Evolutionary conservation across 768 basidiomycete genomes (phyloP), one percentile per base, ranked within the genome.

Genomic region (Boletus reticuloceps): DNA sequence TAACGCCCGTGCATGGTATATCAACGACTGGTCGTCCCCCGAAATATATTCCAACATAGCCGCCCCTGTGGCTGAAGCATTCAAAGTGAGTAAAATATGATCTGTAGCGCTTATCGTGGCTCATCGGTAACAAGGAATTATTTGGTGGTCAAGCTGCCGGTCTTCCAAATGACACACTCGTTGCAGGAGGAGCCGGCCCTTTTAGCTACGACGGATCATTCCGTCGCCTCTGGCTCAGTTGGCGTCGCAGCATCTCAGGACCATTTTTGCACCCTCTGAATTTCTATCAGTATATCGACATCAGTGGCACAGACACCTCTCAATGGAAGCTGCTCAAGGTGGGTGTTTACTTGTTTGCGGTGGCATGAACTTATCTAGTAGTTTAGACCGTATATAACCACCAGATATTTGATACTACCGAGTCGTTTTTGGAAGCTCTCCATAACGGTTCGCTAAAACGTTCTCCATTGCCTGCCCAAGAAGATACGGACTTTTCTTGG

Each of bases 161-260:
- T 0, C 65, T 72, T 1, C 67, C 70, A 11, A 81, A 78, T 48
- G 80, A 82, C 54, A 82, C 82, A 0, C 73, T 87, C 11, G 60
- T 77, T 3, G 75, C 74, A 2, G 79, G 73, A 3, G 74, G 71
- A 2, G 68, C 65, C 37, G 83, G 77, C 0, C 84, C 84, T 2
- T 77, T 81, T 64, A 79, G 80, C 48, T 85, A 79, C 59, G 84
- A 86, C 59, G 85, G 85, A 8, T 70, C 74, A 14, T 85, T 83
- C 74, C 75, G 84, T 46, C 74, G 82, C 14, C 60, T 75, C 32
- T 84, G 82, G 83, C 57, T 82, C 29, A 72, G 74, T 13, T 80
- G 79, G 75, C 72, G 76, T 41, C 73, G 74, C 44, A 83, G 80
- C 58, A 64, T 71, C 1, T 74, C 83, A 5, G 83, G 82, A 0